Evolutionary conservation across 345 rosid species (phyloP), one percentile per base, ranked within the genome.

Genomic region (Isatis tinctoria): DNA sequence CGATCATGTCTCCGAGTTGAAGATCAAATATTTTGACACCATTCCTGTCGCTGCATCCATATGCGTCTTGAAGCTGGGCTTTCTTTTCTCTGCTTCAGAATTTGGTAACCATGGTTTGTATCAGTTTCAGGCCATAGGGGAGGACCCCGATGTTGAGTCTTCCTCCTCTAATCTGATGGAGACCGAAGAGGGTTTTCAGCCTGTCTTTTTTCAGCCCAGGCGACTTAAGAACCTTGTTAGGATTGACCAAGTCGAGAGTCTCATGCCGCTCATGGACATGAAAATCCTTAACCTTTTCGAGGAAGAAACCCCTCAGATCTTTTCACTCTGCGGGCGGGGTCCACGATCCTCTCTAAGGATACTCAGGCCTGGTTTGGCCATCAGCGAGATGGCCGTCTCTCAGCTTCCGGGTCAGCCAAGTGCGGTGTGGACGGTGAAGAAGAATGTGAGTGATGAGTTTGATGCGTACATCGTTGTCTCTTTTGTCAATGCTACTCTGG

Each of bases 381-480:
- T 95, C 64, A 86, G 88, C 54, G 99, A 95, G 83, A 95, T 92
- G 98, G 99, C 97, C 56, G 99, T 92, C 54, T 95, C 99, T 32
- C 97, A 85, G 92, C 99, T 95, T 81, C 99, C 99, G 70, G 99
- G 98, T 66, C 86, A 92, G 56, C 99, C 99, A 3, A 95, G 96
- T 89, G 99, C 99, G 27, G 98, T 92, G 44, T 95, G 99, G 99
- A 95, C 99, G 8, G 99, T 95, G 78, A 95, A 90, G 74, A 95
- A 92, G 87, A 95, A 84, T 67, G 79, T 79, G 35, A 87, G 73
- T 67, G 99, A 95, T 82, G 99, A 88, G 73, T 95, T 95, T 77
- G 99, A 95, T 81, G 99, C 99, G 0, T 95, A 92, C 67, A 95
- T 95, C 65, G 98, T 95, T 20, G 99, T 95, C 78, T 95, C 99